Base-by-base conservation (phyloP, 2,329 filamentous ascomycete species). In the Epichloe elymi region DNA sequence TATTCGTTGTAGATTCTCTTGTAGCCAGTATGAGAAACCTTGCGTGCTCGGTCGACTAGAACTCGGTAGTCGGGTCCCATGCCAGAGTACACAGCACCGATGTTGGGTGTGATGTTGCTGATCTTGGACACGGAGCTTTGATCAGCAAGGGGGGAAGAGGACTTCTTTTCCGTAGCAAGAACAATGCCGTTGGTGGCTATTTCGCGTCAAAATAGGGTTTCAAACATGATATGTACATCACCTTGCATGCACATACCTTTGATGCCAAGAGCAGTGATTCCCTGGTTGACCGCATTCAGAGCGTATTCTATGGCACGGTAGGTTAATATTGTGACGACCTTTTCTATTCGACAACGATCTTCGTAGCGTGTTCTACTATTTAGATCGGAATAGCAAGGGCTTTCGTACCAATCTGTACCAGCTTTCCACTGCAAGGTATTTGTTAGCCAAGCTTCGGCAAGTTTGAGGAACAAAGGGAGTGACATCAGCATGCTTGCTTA, bases 1-100 rank as follows among this genome's bases (percentile, higher is more conserved):
- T 98, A 98, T 74, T 98, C 93, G 74, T 98, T 98, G 78, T 98
- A 98, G 75, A 98, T 90, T 70, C 93, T 88, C 82, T 98, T 98
- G 83, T 98, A 98, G 69, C 84, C 86, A 46, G 93, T 95, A 74
- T 98, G 93, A 51, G 90, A 95, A 59, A 96, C 93, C 73, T 97
- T 98, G 66, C 93, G 89, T 61, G 93, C 93, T 71, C 90, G 91
- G 76, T 98, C 93, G 61, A 97, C 93, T 50, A 98, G 80, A 52
- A 98, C 88, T 69, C 93, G 84, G 75, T 97, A 98, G 71, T 98
- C 93, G 54, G 93, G 93, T 33, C 93, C 91, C 93, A 98, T 98
- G 67, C 93, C 93, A 49, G 89, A 90, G 75, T 98, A 98, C 63
- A 98, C 93, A 88, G 97, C 96, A 69, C 93, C 93, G 70, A 98